Evolutionary conservation across 768 basidiomycete genomes (phyloP).

Genomic region (Mycena indigotica): DNA sequence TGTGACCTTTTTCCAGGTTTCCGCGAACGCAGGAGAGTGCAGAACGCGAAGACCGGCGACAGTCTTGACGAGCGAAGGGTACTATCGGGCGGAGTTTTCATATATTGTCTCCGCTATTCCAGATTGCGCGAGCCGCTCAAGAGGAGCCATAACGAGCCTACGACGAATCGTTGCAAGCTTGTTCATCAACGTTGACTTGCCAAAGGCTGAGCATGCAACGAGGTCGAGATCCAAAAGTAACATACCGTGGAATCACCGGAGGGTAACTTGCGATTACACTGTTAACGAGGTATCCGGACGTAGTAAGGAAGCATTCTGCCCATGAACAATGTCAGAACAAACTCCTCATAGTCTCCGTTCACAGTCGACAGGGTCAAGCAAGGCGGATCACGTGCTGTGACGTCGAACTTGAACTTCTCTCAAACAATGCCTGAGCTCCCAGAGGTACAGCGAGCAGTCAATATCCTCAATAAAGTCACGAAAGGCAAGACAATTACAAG

Average conservation of each 20-base stretch:
- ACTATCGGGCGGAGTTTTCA: conserved; percentile 29
- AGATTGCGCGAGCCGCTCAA: conserved; percentile 54
- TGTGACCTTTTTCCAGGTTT: conserved; percentile 15
- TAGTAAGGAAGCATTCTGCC: neutral
- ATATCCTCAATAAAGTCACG: conserved; percentile 54
- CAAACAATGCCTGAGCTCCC: conserved; percentile 22
- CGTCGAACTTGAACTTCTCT: too few species aligned
- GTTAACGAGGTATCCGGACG: conserved; percentile 60
- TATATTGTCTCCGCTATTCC: conserved; percentile 21
- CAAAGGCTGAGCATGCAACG: conserved; percentile 23
- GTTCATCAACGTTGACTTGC: conserved; percentile 79
- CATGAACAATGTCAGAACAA: too few species aligned
- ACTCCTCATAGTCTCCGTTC: too few species aligned
- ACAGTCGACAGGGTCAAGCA: too few species aligned
- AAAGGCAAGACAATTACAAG: conserved; percentile 53
- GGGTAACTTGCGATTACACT: conserved; percentile 58
- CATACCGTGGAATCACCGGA: conserved; percentile 80
- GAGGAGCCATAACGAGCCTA: conserved; percentile 86
- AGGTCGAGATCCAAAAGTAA: conserved; percentile 23
- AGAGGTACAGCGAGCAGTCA: conserved; percentile 72
- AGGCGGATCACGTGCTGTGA: too few species aligned
- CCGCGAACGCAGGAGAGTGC: conserved; percentile 35
- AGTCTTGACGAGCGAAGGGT: conserved; percentile 17
- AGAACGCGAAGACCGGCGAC: conserved; percentile 18
- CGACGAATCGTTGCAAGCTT: conserved; percentile 73